phyloP scores from a whole-genome alignment of 2,329 filamentous ascomycete genomes.

The Xylariaceae sp. region DNA sequence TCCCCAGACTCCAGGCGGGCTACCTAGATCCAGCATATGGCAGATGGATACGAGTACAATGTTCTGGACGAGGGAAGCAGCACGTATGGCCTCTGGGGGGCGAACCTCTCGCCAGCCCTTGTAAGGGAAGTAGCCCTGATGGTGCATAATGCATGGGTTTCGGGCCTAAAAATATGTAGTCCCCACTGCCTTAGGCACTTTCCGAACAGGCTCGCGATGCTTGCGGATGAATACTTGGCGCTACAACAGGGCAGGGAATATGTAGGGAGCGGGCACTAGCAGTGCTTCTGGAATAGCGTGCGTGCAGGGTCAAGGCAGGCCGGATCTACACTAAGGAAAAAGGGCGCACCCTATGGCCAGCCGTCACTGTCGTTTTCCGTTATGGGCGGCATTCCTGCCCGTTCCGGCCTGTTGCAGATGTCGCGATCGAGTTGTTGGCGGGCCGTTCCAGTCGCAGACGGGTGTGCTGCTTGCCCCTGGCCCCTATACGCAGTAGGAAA shows the following conservation, averaged over 20 bases:
- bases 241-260: too few relatives aligned
- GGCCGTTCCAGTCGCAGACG: too few relatives aligned
- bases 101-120: neutral
- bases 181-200: neutral
- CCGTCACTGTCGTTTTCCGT: neutral
- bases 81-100: neutral
- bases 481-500: too few relatives aligned
- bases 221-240: neutral
- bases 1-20: neutral
- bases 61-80: neutral
- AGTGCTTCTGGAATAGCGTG: too few relatives aligned
- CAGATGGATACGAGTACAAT: neutral
- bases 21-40: neutral
- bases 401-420: neutral
- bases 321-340: neutral
- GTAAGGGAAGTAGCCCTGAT: neutral
- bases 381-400: neutral
- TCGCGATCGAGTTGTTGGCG: neutral
- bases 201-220: neutral
- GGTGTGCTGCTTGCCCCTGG: too few relatives aligned
- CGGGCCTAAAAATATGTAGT: neutral
- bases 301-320: too few relatives aligned
- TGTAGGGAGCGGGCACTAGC: too few relatives aligned
- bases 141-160: neutral
- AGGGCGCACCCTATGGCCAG: neutral